Base-by-base conservation (phyloP, 176 grass and related monocot genomes). In the Otatea glauca region DNA sequence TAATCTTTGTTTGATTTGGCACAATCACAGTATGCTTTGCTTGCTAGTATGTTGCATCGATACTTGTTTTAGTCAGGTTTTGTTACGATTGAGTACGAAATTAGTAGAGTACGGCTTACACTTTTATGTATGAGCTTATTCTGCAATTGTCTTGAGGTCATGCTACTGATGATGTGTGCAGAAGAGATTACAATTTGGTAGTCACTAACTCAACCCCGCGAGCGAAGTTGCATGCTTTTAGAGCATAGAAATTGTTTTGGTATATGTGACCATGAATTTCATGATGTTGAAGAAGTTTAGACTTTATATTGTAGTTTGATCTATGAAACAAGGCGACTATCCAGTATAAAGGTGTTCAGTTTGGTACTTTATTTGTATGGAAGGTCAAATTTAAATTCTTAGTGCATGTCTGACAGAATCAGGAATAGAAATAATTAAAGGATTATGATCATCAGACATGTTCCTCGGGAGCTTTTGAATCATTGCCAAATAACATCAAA, bases 21-120 rank as follows among this genome's bases (percentile, higher is more conserved):
- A 25, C 50, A 29, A 87, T 56, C 59, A 11, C 73, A 73, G 12
- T 29, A 49, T 73, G 59, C 21, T 62, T 85, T 23, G 55, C 27
- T 86, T 42, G 50, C 20, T 50, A 9, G 65, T 65, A 29, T 59
- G 71, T 44, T 55, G 39, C 23, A 1, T 51, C 29, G 15, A 53
- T 80, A 59, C 50, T 64, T 18, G 9, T 35, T 59, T 62, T 82
- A 51, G 53, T 61, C 21, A 50, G 72, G 14, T 42, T 76, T 65
- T 41, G 23, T 61, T 82, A 12, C 69, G 64, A 15, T 81, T 18
- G 14, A 72, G 21, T 70, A 23, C 37, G 34, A 70, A 17, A 43
- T 84, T 66, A 15, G 8, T 55, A 66, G 29, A 27, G 5, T n/a
- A n/a, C n/a, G n/a, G n/a, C n/a, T n/a, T 51, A 20, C 44, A 47